Evolutionary conservation across 345 rosid genomes (phyloP).

Genomic region (Linum trigynum): DNA sequence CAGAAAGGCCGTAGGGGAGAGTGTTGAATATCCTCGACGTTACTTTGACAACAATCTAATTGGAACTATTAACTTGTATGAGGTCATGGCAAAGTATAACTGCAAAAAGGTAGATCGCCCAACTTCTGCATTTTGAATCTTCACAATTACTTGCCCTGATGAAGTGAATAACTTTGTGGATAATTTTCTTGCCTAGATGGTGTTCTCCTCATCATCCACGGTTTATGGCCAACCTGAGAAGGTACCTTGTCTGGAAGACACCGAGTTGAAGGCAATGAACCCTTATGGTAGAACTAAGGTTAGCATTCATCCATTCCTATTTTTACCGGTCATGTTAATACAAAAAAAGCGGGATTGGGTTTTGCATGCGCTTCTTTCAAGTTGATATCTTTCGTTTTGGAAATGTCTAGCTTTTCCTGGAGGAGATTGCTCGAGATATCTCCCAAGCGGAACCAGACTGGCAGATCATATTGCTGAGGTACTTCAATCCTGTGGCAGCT

Average conservation of each 20-base stretch:
- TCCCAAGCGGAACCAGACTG: conserved; percentile 81
- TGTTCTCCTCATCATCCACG: conserved; percentile 95
- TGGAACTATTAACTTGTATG: conserved; percentile 66
- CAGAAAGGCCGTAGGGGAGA: conserved; percentile 87
- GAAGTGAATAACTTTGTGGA: not conserved
- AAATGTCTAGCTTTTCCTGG: conserved; percentile 59
- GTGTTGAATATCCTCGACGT: conserved; percentile 65
- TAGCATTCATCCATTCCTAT: not conserved
- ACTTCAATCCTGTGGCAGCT: conserved; percentile 93
- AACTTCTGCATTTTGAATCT: not conserved
- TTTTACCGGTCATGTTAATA: no score
- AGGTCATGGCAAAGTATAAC: conserved; percentile 59
- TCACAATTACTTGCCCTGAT: not conserved
- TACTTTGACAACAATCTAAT: conserved; percentile 73
- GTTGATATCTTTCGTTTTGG: conserved; percentile 1
- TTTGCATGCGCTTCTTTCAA: not conserved
- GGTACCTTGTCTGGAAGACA: conserved; percentile 77
- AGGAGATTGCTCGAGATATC: conserved; percentile 85
- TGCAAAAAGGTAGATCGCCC: conserved; percentile 46
- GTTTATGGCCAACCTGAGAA: conserved; percentile 91
- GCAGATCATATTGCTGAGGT: conserved; percentile 76
- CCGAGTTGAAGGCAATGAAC: conserved; percentile 65
- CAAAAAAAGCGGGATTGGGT: no score
- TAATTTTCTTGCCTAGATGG: conserved; percentile 39
- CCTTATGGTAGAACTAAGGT: conserved; percentile 97